These are phyloP conservation scores for Diplodia scrobiculata DNA, from an alignment of 2,329 filamentous ascomycete species.

Conservation along the genomic window DNA sequence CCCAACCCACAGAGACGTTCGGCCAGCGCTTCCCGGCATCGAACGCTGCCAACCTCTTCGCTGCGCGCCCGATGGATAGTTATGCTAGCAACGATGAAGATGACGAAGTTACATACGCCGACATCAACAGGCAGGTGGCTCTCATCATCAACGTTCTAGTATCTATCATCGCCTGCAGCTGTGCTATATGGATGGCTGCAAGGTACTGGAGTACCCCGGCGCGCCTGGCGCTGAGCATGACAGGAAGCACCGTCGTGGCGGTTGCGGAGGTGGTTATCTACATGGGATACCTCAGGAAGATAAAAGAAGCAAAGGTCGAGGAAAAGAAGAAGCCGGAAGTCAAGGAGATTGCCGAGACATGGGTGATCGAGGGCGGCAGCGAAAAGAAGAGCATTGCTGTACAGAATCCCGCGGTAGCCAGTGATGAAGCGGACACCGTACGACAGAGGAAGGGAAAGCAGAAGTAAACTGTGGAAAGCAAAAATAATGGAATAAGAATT, in stretches of 20 bases:
- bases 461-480: neutral
- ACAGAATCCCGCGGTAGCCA: neutral
- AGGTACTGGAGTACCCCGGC: conserved; percentile 74
- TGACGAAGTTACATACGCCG: conserved; percentile 68
- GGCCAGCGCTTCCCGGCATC: conserved; percentile 58
- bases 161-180: conserved; percentile 77
- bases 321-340: conserved; percentile 64
- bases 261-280: conserved; percentile 79
- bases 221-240: conserved; percentile 70
- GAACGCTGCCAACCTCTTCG: conserved; percentile 58
- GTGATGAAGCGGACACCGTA: neutral
- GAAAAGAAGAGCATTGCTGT: neutral
- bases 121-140: conserved; percentile 77
- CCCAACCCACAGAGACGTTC: conserved; percentile 60
- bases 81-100: conserved; percentile 45
- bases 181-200: conserved; percentile 75
- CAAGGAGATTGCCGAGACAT: conserved; percentile 70
- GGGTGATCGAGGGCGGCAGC: conserved; percentile 55
- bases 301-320: conserved; percentile 67
- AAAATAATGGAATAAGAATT: neutral
- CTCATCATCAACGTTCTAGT: conserved; percentile 88
- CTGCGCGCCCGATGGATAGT: conserved; percentile 36
- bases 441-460: conserved; percentile 11
- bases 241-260: conserved; percentile 68
- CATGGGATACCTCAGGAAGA: conserved; percentile 70